Percentiles rank a stretch among this genome's conserved stretches.
These are phyloP conservation scores for Miscanthus sacchariflorus DNA, from an alignment of 202 grass and related monocot genomes.

Conservation along the genomic window DNA sequence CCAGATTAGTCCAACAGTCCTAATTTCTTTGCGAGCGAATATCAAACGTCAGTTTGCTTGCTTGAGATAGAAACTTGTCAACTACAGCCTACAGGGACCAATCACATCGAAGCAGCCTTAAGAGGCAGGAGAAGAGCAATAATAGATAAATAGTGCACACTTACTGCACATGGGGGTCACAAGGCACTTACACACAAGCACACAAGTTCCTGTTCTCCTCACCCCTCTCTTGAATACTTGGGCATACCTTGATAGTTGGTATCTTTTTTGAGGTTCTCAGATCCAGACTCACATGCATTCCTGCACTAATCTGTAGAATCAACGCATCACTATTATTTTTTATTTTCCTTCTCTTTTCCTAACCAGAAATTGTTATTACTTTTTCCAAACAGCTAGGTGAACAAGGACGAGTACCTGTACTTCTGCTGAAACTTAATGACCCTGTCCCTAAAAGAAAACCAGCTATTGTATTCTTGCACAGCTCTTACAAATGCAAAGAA, in stretches of 20 bases:
- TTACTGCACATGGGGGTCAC: neutral
- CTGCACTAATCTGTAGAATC: neutral
- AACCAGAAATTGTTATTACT: neutral
- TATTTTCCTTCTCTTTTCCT: constrained; percentile 37
- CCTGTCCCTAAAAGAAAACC: constrained; percentile 63
- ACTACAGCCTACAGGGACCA: neutral
- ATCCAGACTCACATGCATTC: constrained; percentile 30
- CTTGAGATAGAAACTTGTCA: neutral
- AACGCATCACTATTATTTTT: neutral
- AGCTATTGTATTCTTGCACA: constrained; percentile 82
- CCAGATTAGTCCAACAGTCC: neutral
- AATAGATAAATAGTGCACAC: neutral
- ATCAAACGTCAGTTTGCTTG: neutral
- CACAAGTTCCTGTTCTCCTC: neutral
- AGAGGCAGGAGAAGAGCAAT: neutral
- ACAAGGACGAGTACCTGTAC: constrained; percentile 79
- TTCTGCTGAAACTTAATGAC: constrained; percentile 74
- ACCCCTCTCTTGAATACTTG: neutral
- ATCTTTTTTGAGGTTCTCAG: neutral
- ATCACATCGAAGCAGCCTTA: constrained; percentile 6
- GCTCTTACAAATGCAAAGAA: constrained; percentile 97
- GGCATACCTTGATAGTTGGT: neutral
- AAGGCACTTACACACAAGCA: neutral
- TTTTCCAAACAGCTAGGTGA: constrained; percentile 60
- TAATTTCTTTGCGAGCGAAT: neutral